Evolutionary conservation across 177 flowering plant species (phyloP), one percentile per base, ranked within the genome.

Genomic region (Vitis hybrid): DNA sequence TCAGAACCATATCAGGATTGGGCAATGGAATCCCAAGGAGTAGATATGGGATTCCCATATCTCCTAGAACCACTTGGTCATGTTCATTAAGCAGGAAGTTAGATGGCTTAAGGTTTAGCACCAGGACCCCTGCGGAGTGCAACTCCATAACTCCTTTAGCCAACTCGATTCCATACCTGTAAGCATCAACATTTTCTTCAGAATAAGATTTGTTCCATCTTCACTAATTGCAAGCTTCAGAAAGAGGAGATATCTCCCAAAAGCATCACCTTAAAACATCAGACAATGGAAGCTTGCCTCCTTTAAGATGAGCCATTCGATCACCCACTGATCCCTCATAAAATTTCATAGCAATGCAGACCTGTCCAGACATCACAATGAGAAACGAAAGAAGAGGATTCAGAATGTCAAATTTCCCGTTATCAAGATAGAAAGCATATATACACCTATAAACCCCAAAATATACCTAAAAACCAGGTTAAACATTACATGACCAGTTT

Each of bases 271-370:
- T 92, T 74, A 94, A 74, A 63, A 88, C 87, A 80, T 90, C 91
- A 56, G 89, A 71, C 74, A 88, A 62, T 61, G 88, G 65, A 72
- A 92, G 88, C 74, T 82, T 91, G 70, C 93, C 93, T 62, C 83
- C 90, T 70, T 86, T 85, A 33, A 84, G 83, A 12, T 72, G 86
- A 60, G 90, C 90, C 90, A 92, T 85, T 77, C 72, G 82, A 76
- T 94, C 95, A 33, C 91, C 97, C n/a, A 90, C 64, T 8, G 97
- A 92, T 21, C 97, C 98, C 73, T 91, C 98, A 69, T 89, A 94
- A 53, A 89, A 91, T 79, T 87, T 94, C 93, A 94, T 88, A 59
- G 77, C 75, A 50, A 92, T 81, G 82, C 95, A 87, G 7, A 94
- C 75, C 97, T 94, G 82, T 51, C 45, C 45, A 39, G 45, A 7